Conservation (phyloP, 2,329 filamentous ascomycete genomes). For the Fusarium palustre region DNA sequence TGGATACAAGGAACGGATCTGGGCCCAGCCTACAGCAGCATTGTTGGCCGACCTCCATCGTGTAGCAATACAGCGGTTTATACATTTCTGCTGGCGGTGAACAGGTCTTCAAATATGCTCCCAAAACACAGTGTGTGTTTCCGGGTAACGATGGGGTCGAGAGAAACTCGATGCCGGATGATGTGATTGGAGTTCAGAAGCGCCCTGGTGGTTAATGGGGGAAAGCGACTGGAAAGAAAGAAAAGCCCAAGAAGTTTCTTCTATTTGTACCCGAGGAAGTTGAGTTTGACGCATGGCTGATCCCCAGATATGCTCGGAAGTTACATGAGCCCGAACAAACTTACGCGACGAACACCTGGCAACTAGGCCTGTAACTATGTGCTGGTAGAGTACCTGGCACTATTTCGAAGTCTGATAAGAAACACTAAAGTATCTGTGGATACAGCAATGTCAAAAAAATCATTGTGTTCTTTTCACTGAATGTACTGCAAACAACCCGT, state of each 20-base stretch:
- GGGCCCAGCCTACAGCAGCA: neutral
- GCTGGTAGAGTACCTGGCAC: neutral
- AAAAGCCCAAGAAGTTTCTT: neutral
- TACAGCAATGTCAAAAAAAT: neutral
- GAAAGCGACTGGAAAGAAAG: neutral
- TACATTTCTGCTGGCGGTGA: neutral
- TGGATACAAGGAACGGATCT: no score
- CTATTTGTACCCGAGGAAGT: neutral
- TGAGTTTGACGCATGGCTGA: neutral
- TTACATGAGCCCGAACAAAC: neutral
- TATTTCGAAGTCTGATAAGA: neutral
- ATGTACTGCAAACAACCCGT: neutral
- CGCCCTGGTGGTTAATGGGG: neutral
- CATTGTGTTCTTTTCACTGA: neutral
- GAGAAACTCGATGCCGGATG: neutral
- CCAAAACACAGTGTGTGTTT: neutral
- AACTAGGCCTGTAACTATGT: neutral
- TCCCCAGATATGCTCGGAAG: neutral
- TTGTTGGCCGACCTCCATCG: neutral
- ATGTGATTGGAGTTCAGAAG: neutral
- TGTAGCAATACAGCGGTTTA: neutral
- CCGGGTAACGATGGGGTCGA: neutral
- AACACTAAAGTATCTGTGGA: neutral
- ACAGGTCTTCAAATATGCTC: neutral
- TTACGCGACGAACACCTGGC: neutral